These are phyloP conservation scores for Tricholoma saponaceum DNA, from an alignment of 768 basidiomycete genomes.

Conservation along the genomic window DNA sequence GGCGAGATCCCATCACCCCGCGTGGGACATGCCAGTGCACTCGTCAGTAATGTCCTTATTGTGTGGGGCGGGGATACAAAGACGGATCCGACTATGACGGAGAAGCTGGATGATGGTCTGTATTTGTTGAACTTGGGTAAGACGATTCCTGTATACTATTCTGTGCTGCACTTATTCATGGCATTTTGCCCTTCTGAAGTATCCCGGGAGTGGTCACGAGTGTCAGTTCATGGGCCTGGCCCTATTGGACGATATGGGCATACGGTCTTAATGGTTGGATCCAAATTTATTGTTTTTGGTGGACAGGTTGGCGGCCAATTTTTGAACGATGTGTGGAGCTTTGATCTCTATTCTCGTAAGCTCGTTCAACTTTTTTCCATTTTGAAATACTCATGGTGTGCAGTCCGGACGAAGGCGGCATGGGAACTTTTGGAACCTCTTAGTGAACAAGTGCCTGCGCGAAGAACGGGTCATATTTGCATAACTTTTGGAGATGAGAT, in stretches of 20 bases:
- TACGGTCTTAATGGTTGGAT: constrained; percentile 87
- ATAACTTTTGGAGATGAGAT: constrained; percentile 80
- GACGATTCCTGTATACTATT: constrained; percentile 24
- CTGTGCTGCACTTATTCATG: constrained; percentile 1
- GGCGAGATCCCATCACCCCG: constrained; percentile 87
- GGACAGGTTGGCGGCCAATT: constrained; percentile 92
- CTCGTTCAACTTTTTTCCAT: constrained; percentile 5
- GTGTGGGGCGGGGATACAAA: constrained; percentile 99
- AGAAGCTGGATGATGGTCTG: constrained; percentile 87
- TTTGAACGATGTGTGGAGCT: constrained; percentile 92
- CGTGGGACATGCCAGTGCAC: constrained; percentile 95
- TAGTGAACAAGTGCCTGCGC: constrained; percentile 62
- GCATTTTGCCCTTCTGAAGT: constrained; percentile 39
- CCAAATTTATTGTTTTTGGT: constrained; percentile 92
- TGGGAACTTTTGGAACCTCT: constrained; percentile 81
- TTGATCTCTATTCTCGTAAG: constrained; percentile 93
- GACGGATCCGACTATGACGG: constrained; percentile 60
- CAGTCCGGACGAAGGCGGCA: constrained; percentile 77
- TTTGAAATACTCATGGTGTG: constrained; percentile 4
- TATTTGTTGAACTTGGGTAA: constrained; percentile 92
- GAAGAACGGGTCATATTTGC: constrained; percentile 89
- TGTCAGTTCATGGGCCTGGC: constrained; percentile 68
- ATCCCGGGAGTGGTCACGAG: constrained; percentile 92
- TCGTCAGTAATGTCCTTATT: constrained; percentile 93
- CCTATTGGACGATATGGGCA: constrained; percentile 95